Base-by-base conservation (phyloP, 2,329 filamentous ascomycete genomes). In the Fusarium sp. region DNA sequence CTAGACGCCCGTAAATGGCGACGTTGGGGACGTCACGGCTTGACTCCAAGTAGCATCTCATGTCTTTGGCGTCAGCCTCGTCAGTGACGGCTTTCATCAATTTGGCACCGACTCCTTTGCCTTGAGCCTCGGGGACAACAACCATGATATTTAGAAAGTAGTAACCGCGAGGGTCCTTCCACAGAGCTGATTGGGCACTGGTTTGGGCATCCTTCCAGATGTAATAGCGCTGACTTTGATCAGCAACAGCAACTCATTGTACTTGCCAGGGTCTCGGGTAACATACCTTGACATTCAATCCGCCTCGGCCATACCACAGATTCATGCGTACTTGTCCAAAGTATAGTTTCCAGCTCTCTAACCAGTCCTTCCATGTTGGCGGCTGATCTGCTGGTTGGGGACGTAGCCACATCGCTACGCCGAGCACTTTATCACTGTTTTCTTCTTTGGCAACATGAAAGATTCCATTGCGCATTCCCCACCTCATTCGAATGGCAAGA, bases 71-170 rank as follows among this genome's bases (percentile, higher is more conserved):
- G 79, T 94, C 92, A 15, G 92, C 92, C 75, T 82, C 82, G 44
- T 86, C 83, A 21, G 90, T 89, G 11, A 94, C 90, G 46, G 85
- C 84, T 73, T 89, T 84, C 82, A 93, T 91, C 74, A 94, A 80
- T 69, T 85, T 84, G 66, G 88, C 88, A 0, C 91, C 92, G 5
- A 94, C 87, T 0, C 92, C 92, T 74, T 86, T 88, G 0, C 91
- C 90, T 78, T 93, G 91, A 37, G 86, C 86, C 54, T 89, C 86
- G 0, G 91, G 90, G 21, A 88, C 79, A 3, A 94, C 91, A 0
- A 91, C 91, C 75, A 94, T 89, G 68, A 94, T 92, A 76, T 94
- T 94, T 72, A 92, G 91, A 73, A 94, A 94, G 76, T 93, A 94
- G 76, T 94, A 94, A 0, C 92, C 92, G 10, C 86, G 83, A 1